These are phyloP conservation scores for Ustilago trichophora DNA, from an alignment of 1,284 basidiomycete species.

Conservation along the genomic window DNA sequence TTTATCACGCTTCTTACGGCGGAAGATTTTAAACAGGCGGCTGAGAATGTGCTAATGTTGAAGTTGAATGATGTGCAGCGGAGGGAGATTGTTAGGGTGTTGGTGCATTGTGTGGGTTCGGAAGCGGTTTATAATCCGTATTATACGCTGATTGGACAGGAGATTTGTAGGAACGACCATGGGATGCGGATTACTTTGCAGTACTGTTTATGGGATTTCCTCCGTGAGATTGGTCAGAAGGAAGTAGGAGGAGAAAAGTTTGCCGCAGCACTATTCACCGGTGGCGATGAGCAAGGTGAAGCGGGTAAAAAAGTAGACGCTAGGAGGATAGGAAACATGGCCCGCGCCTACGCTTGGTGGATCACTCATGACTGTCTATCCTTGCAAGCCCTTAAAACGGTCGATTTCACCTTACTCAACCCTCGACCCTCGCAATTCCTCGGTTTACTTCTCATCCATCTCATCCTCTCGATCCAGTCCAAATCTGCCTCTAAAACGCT, in stretches of 20 bases:
- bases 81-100: slow-evolving; percentile 89
- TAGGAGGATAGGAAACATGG: slow-evolving; percentile 74
- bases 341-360: slow-evolving; percentile 84
- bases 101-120: slow-evolving; percentile 86
- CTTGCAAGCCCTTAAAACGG: slow-evolving; percentile 73
- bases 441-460: slow-evolving; percentile 50
- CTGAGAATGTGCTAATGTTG: slow-evolving; percentile 82
- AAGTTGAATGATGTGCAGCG: slow-evolving; percentile 89
- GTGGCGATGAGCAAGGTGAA: slow-evolving; percentile 67
- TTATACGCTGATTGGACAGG: slow-evolving; percentile 80
- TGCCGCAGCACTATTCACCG: slow-evolving; percentile 69
- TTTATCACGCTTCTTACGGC: slow-evolving; percentile 85
- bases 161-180: slow-evolving; percentile 66
- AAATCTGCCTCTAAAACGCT: slow-evolving; percentile 41
- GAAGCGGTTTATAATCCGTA: slow-evolving; percentile 84
- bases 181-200: slow-evolving; percentile 91
- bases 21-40: slow-evolving; percentile 92
- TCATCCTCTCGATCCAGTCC: slow-evolving; percentile 48
- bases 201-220: slow-evolving; percentile 96
- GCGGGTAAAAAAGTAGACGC: slow-evolving; percentile 9
- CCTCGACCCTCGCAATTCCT: slow-evolving; percentile 39
- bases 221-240: slow-evolving; percentile 87
- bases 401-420: slow-evolving; percentile 55
- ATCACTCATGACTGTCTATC: slow-evolving; percentile 78
- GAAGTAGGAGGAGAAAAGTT: slow-evolving; percentile 83